Evolutionary conservation across 1,284 basidiomycete species (phyloP), one percentile per base, ranked within the genome.

Genomic region (Leccinum subfulvum): DNA sequence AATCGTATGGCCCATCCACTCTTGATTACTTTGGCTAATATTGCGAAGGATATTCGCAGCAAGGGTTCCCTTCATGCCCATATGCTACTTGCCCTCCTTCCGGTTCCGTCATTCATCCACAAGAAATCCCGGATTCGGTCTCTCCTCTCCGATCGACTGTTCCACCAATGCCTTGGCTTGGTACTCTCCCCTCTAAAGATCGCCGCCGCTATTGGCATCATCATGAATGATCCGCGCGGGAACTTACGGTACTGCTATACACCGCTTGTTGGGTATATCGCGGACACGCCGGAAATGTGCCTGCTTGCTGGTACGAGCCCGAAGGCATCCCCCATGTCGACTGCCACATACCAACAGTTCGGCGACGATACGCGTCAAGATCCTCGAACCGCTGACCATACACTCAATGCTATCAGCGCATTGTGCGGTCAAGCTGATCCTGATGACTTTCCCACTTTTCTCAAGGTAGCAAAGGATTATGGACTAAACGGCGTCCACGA

Each of bases 391-490:
- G 11, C 21, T 11, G 21, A 23, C 4, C 8, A 49, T 13, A 49
- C 21, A 18, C 44, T 30, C 7, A 18, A 10, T 49, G 28, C 18
- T 7, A 58, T 58, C 14, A 4, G 21, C 1, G 44, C 28, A 14
- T 33, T 58, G 33, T 47, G 28, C 11, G 5, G 21, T 30, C 9
- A 10, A 37, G 37, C 16, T 11, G 3, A 26, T 4, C 47, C 57
- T 3, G 14, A 58, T 8, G 47, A 58, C 33, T 51, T n/a, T 4
- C 2, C 5, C 13, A 37, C 49, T 3, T 58, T 58, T 16, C 8
- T 58, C 44, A 51, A 58, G 4, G 4, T 37, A 26, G 47, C 33
- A 58, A 58, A 58, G 57, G 14, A 3, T 5, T 58, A 58, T n/a
- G 21, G 30, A 9, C 57, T 58, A n/a, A 58, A 58, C n/a, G 33